Evolutionary conservation across 2,329 filamentous ascomycete genomes (phyloP).

Genomic region (Chaetomiaceae sp.): DNA sequence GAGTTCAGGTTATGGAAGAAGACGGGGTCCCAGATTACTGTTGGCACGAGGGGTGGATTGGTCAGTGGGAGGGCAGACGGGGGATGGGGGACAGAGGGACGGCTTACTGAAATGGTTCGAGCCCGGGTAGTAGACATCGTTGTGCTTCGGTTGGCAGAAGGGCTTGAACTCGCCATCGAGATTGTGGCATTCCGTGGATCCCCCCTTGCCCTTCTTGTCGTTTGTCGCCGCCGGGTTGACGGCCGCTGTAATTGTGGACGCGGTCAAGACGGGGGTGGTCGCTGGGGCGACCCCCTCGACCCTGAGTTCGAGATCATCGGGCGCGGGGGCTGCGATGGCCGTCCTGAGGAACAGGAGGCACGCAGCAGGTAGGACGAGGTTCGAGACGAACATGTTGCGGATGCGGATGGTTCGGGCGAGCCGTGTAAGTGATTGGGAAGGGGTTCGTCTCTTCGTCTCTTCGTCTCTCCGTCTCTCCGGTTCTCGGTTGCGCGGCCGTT

Average conservation of each 20-base stretch:
- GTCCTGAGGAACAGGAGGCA: conserved; percentile 27
- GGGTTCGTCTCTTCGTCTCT: too few relatives aligned
- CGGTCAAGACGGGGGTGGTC: conserved; percentile 45
- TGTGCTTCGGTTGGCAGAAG: conserved; percentile 46
- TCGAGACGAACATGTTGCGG: conserved; percentile 27
- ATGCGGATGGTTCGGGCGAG: conserved; percentile 12
- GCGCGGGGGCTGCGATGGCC: conserved; percentile 28
- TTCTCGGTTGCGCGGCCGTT: too few relatives aligned
- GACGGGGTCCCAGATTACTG: conserved; percentile 54
- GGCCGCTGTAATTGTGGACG: conserved; percentile 37
- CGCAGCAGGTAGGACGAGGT: conserved; percentile 27
- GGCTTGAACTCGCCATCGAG: conserved; percentile 43
- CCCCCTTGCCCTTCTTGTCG: conserved; percentile 41
- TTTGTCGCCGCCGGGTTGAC: conserved; percentile 41
- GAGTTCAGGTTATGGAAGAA: conserved; percentile 43
- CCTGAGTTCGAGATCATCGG: too few relatives aligned
- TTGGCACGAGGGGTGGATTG: conserved; percentile 1
- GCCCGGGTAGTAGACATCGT: conserved; percentile 41
- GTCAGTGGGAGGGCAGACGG: not conserved
- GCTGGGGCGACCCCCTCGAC: conserved; percentile 44
- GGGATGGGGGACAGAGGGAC: too few relatives aligned
- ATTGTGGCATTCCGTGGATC: conserved; percentile 47
- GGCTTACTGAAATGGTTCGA: conserved; percentile 48
- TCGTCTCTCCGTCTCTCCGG: too few relatives aligned
- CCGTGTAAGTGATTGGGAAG: not conserved